Percentiles rank a stretch among this genome's conserved stretches.
phyloP scores from a whole-genome alignment of 1,139 yeast genomes.

The Groenewaldozyma sp. region DNA sequence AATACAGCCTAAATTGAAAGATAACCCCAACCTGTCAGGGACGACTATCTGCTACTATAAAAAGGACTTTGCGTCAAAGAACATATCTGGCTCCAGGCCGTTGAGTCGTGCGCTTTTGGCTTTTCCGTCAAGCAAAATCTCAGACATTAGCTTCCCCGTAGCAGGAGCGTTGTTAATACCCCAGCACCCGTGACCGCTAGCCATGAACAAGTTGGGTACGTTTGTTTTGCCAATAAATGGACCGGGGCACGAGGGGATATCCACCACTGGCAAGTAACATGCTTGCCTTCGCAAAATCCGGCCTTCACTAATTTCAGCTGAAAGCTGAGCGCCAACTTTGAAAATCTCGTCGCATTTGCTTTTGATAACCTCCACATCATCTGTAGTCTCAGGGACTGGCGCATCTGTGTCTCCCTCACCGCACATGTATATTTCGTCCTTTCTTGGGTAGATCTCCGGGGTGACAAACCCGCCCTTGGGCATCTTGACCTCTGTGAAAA shows the following conservation, averaged over 20 bases:
- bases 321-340: conserved; percentile 68
- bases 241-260: conserved; percentile 85
- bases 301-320: conserved; percentile 65
- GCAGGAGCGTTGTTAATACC: conserved; percentile 98
- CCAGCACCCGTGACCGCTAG: conserved; percentile 97
- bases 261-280: conserved; percentile 89
- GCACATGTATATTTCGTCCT: conserved; percentile 93
- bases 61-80: conserved; percentile 43
- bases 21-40: too few relatives aligned
- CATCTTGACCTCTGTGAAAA: conserved; percentile 80
- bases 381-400: conserved; percentile 88
- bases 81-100: conserved; percentile 74
- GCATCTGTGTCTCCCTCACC: conserved; percentile 94
- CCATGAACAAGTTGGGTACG: conserved; percentile 65
- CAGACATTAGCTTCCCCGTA: conserved; percentile 88
- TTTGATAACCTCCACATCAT: conserved; percentile 81
- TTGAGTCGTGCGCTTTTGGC: conserved; percentile 68
- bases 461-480: conserved; percentile 53
- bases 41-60: not conserved
- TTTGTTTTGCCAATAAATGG: conserved; percentile 92
- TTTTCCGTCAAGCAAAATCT: conserved; percentile 76
- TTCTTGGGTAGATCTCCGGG: conserved; percentile 92
- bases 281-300: conserved; percentile 81
- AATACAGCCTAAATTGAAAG: too few relatives aligned
- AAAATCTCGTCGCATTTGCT: conserved; percentile 85